Base-by-base conservation (phyloP, 768 basidiomycete species). In the Cytidiella melzeri region DNA sequence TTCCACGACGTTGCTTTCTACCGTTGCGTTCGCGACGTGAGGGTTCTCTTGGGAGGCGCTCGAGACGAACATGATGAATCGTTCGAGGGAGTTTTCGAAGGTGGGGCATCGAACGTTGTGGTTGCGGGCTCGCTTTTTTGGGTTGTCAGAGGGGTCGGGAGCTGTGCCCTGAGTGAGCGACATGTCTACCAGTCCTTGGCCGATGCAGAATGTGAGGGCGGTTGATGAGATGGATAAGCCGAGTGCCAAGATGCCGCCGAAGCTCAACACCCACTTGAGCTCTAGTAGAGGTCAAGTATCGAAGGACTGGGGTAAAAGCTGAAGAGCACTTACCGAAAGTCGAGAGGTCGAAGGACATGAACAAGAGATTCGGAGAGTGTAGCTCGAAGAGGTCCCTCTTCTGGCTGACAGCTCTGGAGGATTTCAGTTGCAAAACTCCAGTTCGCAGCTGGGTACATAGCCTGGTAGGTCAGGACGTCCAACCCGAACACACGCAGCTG, bases 11-110 rank as follows among this genome's bases (percentile, higher is more conserved):
- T 28, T 36, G 34, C 47, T 48, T 15, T 42, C 9, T 15, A 25
- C 39, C 38, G 41, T 19, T n/a, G 47, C 47, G 28, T 5, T n/a
- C 38, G 47, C 20, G 26, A 48, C 47, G 23, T 6, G 24, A 3
- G 9, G 11, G 21, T 48, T 48, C 24, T 28, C 41, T 3, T 39
- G 38, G 38, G 47, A 12, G 7, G 39, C 47, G 24, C 41, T 48
- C 9, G 47, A 41, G 38, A 48, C 41, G 34, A 48, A 24, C 47
- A 48, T 48, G 12, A 48, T 26, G 39, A 48, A 48, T 11, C 47
- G 47, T 21, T 48, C 47, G 23, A 48, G 47, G 3, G 47, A 26
- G 34, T 48, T 48, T n/a, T n/a, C n/a, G n/a, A n/a, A n/a, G n/a
- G n/a, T n/a, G n/a, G n/a, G n/a, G n/a, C n/a, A n/a, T n/a, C n/a